Evolutionary conservation across 2,329 filamentous ascomycete species (phyloP), one percentile per base, ranked within the genome.

Genomic region (Beauveria scarabaeidicola): DNA sequence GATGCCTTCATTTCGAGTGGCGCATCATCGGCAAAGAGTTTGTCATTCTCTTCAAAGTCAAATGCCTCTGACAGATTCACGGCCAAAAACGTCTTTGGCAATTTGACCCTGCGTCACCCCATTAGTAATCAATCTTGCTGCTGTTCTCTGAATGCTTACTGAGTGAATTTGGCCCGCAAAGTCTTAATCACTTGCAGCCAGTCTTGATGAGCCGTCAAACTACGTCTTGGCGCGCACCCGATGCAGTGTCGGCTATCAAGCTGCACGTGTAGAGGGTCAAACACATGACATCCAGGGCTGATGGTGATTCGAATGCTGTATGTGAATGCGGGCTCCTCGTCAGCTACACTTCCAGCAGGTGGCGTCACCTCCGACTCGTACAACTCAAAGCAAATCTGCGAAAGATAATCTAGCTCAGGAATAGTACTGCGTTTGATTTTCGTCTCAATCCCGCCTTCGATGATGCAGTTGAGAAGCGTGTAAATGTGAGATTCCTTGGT

Each of bases 401-500:
- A 95, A 29, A 99, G 84, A 71, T 99, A 99, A 72, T 99, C 94
- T 38, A 99, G 85, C 74, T 99, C 94, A 0, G 94, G 94, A 64
- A 99, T 99, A 44, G 90, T 91, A 68, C 91, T 92, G 41, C 95
- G 88, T 67, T 91, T 89, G 69, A 99, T 97, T 77, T 99, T 99
- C 25, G 93, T 97, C 69, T 95, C 89, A 64, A 99, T 90, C 32
- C 94, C 95, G 62, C 95, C 94, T 72, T 99, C 94, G 27, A 99
- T 83, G 66, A 99, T 97, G 72, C 93, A 97, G 73, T 99, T 99
- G 61, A 99, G 83, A 5, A 99, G 82, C 5, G 94, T 99, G 76
- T 99, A 99, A 64, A 99, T 97, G 72, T 99, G 94, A 0, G 91
- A 96, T 74, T 99, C 94, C 74, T 99, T 99, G 64, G 94, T 99